Evolutionary conservation across 768 basidiomycete genomes (phyloP), one percentile per base, ranked within the genome.

Genomic region (Glaciozyma martinii): DNA sequence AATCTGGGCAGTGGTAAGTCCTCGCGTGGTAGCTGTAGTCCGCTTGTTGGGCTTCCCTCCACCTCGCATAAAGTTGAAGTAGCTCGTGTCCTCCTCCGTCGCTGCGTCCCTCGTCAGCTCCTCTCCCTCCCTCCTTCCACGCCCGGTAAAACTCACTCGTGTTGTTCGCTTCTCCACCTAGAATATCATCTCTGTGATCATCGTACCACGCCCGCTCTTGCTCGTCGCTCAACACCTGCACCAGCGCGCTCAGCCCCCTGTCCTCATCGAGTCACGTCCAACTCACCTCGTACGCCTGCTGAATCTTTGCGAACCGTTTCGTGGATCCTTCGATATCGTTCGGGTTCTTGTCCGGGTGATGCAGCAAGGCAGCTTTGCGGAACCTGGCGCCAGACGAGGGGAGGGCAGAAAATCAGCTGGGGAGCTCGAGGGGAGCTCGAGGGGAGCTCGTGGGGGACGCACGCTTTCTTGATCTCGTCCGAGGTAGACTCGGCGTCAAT

Each of bases 191-290:
- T 7, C 70, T 54, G 55, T 98, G 94, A 7, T 85, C 85, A 77
- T 99, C 95, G 76, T 99, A 99, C 89, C 92, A 99, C 52, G 95
- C 92, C 71, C 95, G 81, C 81, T 98, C 94, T 88, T 97, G 91
- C 66, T 93, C 90, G 76, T 97, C 94, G 71, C 89, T 90, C 50
- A 98, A 81, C 55, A 62, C 25, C 57, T 27, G 60, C 43, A 56
- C 25, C 30, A 40, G 21, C 53, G 23, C 30, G 32, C 50, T 67
- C 58, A 59, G 30, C 32, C n/a, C n/a, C 49, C 29, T 25, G 40
- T 27, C 19, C 40, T 40, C 19, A 21, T 21, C 55, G 15, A 46
- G 50, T 62, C 40, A 60, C 42, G 43, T 33, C 16, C 46, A 33
- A 74, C 82, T 58, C 68, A 88, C 92, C 81, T 98, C 95, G 73